Percentiles rank a stretch among this genome's conserved stretches.
Evolutionary conservation across 345 rosid species (phyloP).

Genomic region (Eucalyptus lansdowneana): DNA sequence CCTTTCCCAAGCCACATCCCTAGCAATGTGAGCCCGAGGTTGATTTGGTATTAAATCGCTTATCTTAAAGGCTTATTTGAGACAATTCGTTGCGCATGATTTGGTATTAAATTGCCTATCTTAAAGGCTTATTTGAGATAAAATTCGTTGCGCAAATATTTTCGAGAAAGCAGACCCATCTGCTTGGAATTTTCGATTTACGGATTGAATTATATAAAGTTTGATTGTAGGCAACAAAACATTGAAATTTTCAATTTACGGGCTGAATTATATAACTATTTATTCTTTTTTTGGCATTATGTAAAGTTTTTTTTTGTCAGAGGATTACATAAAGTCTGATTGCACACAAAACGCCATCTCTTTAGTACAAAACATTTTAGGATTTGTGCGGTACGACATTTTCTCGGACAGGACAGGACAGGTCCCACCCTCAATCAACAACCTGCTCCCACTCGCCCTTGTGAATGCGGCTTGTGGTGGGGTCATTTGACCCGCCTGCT

Average conservation of each 20-base stretch:
- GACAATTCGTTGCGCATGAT: too few relatives aligned
- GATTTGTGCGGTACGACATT: not conserved
- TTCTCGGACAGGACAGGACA: not conserved
- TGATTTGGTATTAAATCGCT: too few relatives aligned
- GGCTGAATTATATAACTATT: too few relatives aligned
- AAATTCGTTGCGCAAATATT: rapidly evolving
- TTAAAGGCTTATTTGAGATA: too few relatives aligned
- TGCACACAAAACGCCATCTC: not conserved
- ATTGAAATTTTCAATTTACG: too few relatives aligned
- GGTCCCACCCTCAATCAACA: not conserved
- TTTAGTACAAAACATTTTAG: not conserved
- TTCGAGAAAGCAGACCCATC: rapidly evolving
- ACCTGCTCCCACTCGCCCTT: not conserved
- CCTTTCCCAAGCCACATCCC: too few relatives aligned
- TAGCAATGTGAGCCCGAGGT: rapidly evolving
- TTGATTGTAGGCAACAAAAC: too few relatives aligned
- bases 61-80: too few relatives aligned
- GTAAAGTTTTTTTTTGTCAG: not conserved
- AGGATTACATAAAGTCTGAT: not conserved
- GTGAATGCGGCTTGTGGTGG: not conserved
- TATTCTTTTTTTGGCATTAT: too few relatives aligned
- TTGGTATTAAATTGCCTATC: too few relatives aligned
- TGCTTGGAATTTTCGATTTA: not conserved
- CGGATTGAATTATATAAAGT: not conserved
- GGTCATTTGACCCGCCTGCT: not conserved